A percentile compares a stretch with the other conserved stretches of the same genome.
Evolutionary conservation across 768 basidiomycete genomes (phyloP).

Genomic region (Myochromella boudieri): DNA sequence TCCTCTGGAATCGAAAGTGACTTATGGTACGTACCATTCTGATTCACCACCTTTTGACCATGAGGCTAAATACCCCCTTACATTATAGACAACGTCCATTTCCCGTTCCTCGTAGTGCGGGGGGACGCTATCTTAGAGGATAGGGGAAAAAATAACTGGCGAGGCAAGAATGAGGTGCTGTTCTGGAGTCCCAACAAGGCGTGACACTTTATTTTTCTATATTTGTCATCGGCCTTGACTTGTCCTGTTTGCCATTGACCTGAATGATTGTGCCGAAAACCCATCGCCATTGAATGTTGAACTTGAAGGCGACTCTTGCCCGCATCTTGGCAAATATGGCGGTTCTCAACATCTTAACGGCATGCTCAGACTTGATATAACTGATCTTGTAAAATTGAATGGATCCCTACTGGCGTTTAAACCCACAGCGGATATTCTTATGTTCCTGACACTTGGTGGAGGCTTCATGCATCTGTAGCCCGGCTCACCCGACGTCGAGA

Average conservation of each 20-base stretch:
- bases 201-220: background rate
- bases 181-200: slow-evolving; percentile 3
- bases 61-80: slow-evolving; percentile 46
- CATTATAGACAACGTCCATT: slow-evolving; percentile 63
- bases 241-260: too few species aligned
- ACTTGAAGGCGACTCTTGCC: background rate
- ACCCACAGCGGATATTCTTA: too few species aligned
- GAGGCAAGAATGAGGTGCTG: background rate
- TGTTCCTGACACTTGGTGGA: too few species aligned
- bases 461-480: too few species aligned
- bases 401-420: too few species aligned
- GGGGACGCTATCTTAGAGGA: too few species aligned
- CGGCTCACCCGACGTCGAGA: too few species aligned
- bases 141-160: background rate
- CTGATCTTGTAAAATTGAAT: too few species aligned
- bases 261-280: too few species aligned
- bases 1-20: slow-evolving; percentile 17
- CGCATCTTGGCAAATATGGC: background rate
- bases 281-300: too few species aligned
- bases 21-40: slow-evolving; percentile 50
- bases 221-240: background rate
- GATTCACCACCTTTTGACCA: slow-evolving; percentile 63
- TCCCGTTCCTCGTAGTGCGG: background rate
- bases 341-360: too few species aligned
- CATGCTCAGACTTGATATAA: too few species aligned